phyloP scores from a whole-genome alignment of 116 monocot species.

The Dioscorea cayenensis region DNA sequence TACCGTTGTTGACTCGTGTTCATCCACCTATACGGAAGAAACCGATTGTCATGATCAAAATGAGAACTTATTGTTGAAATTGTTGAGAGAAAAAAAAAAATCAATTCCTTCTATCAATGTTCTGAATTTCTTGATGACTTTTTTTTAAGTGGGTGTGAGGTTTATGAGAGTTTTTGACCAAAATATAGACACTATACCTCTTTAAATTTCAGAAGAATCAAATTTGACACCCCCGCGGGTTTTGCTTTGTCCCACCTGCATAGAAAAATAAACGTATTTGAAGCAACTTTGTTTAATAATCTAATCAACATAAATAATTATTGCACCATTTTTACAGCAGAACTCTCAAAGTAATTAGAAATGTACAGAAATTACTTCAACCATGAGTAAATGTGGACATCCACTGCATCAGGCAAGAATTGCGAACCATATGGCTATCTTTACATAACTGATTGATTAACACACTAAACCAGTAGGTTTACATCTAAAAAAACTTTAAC shows the following conservation, averaged over 20 bases:
- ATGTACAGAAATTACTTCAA: background rate
- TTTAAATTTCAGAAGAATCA: conserved; percentile 82
- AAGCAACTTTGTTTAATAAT: background rate
- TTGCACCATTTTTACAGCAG: background rate
- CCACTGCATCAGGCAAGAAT: no score
- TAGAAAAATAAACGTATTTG: conserved; percentile 6
- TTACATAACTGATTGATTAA: no score
- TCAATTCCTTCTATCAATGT: no score
- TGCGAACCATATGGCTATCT: no score
- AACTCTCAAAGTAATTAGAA: background rate
- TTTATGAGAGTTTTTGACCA: background rate
- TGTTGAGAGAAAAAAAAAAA: no score
- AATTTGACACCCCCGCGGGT: conserved; percentile 73
- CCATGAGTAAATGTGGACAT: background rate
- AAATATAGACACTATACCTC: conserved; percentile 40
- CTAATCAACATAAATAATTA: background rate
- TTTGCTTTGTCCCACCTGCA: conserved; percentile 78
- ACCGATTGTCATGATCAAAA: background rate
- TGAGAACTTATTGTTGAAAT: no score
- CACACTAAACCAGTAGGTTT: no score
- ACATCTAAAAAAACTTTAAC: no score
- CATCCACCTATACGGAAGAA: conserved; percentile 35
- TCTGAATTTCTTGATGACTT: no score
- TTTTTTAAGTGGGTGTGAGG: no score
- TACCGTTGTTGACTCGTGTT: conserved; percentile 45